These are phyloP conservation scores for Rhododendron henanense DNA, from an alignment of 148 eudicot genomes.

Conservation along the genomic window DNA sequence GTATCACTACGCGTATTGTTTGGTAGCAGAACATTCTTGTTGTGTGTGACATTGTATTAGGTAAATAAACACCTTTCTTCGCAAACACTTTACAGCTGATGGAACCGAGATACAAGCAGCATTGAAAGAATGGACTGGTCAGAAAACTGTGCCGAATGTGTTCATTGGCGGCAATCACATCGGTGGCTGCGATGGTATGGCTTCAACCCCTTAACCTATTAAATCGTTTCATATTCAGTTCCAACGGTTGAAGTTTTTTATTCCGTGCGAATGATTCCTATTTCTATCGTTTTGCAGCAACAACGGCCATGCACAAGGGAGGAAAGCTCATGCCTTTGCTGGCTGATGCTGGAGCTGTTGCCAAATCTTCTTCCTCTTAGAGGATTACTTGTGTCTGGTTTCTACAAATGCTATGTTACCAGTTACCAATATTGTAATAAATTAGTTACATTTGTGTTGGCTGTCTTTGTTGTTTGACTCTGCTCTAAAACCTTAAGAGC, in stretches of 20 bases:
- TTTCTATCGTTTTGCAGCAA: not conserved
- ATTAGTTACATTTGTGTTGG: not conserved
- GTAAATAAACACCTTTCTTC: not conserved
- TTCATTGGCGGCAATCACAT: slow-evolving; percentile 82
- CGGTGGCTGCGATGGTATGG: slow-evolving; percentile 82
- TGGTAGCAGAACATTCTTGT: not conserved
- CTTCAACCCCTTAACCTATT: not conserved
- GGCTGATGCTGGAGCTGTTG: slow-evolving; percentile 3
- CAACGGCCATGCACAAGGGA: slow-evolving; percentile 11
- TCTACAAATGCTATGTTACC: not conserved
- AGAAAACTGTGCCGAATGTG: slow-evolving; percentile 79
- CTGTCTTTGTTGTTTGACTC: not conserved
- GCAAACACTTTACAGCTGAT: slow-evolving; percentile 42
- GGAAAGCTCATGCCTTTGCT: slow-evolving; percentile 9
- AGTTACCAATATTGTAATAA: no score
- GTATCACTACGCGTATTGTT: not conserved
- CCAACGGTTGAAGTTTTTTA: not conserved
- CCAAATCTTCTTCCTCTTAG: not conserved
- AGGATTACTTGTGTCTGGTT: not conserved
- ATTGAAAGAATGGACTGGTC: slow-evolving; percentile 57
- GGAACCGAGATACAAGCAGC: slow-evolving; percentile 69
- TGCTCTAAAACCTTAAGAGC: not conserved
- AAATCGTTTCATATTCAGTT: not conserved
- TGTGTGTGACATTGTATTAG: not conserved
- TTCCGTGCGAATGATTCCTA: not conserved